A percentile compares a stretch with the other conserved stretches of the same genome.
phyloP scores from a whole-genome alignment of 1,139 yeast genomes.

The Pichia sp. region DNA sequence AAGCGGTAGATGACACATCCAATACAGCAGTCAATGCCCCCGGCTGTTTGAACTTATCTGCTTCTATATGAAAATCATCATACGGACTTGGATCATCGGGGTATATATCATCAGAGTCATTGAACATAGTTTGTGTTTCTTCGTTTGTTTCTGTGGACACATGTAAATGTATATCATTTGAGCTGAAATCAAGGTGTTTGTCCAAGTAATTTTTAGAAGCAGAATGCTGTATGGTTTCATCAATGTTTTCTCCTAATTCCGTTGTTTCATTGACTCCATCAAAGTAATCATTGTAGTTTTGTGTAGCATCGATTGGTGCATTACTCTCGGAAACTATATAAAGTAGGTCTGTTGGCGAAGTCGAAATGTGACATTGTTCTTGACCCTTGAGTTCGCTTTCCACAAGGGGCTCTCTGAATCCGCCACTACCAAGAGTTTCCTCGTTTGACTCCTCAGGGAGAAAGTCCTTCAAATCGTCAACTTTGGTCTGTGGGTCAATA shows the following conservation, averaged over 20 bases:
- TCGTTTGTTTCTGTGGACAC: neutral
- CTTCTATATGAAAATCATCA: conserved; percentile 1
- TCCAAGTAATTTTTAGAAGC: neutral
- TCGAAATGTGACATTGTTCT: neutral
- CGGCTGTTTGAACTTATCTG: conserved; percentile 8
- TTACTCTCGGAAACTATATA: neutral
- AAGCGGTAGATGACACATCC: conserved; percentile 16
- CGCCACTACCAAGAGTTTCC: too few species aligned
- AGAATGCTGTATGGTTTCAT: neutral
- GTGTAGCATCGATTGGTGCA: neutral
- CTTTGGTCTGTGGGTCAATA: too few species aligned
- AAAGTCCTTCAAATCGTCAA: too few species aligned
- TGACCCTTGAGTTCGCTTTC: neutral
- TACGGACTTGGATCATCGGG: neutral
- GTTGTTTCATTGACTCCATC: neutral
- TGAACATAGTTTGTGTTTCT: neutral
- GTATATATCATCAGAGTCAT: neutral
- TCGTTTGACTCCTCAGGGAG: too few species aligned
- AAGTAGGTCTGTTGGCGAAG: neutral
- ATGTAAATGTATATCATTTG: neutral
- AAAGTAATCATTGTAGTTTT: neutral
- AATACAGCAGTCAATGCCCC: conserved; percentile 16
- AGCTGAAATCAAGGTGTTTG: neutral
- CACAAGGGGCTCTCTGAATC: too few species aligned
- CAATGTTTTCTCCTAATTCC: neutral